These are phyloP conservation scores for Aaosphaeria arxii DNA, from an alignment of 2,329 filamentous ascomycete species.

Conservation along the genomic window DNA sequence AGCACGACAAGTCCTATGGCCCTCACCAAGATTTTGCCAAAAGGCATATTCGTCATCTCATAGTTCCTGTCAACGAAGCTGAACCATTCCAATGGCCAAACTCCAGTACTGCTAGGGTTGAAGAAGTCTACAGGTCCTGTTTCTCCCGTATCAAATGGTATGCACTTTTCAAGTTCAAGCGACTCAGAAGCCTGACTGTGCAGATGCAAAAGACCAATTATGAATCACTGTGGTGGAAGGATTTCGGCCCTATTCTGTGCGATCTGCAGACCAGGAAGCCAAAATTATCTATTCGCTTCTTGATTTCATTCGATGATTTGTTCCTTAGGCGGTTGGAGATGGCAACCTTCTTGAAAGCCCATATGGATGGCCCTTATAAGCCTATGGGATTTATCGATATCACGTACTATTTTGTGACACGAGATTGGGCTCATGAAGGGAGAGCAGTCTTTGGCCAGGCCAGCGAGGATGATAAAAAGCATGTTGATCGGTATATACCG, in stretches of 20 bases:
- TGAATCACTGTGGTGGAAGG: slow-evolving; percentile 5
- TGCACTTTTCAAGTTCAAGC: slow-evolving; percentile 5
- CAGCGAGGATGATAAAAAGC: slow-evolving; percentile 1
- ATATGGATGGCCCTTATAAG: slow-evolving; percentile 4
- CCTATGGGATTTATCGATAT: slow-evolving; percentile 10
- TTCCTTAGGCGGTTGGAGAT: slow-evolving; percentile 7
- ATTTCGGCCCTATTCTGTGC: slow-evolving; percentile 12
- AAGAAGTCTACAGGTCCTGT: neutral
- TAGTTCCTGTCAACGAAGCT: slow-evolving; percentile 6
- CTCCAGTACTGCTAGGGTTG: neutral
- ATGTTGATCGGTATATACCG: slow-evolving; percentile 5
- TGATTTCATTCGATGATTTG: slow-evolving; percentile 10
- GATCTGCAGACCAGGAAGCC: slow-evolving; percentile 7
- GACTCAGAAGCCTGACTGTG: slow-evolving; percentile 10
- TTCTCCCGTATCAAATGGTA: slow-evolving; percentile 5
- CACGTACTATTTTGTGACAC: slow-evolving; percentile 7
- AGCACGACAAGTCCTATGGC: neutral
- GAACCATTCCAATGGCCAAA: neutral
- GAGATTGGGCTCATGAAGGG: slow-evolving; percentile 7
- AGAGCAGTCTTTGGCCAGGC: slow-evolving; percentile 2
- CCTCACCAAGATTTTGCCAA: slow-evolving; percentile 38
- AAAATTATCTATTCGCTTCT: slow-evolving; percentile 6
- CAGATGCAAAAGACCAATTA: slow-evolving; percentile 6
- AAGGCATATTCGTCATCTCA: slow-evolving; percentile 8
- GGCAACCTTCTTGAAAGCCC: neutral